Conservation (phyloP, 2,329 filamentous ascomycete species). For the Monosporascus sp. region DNA sequence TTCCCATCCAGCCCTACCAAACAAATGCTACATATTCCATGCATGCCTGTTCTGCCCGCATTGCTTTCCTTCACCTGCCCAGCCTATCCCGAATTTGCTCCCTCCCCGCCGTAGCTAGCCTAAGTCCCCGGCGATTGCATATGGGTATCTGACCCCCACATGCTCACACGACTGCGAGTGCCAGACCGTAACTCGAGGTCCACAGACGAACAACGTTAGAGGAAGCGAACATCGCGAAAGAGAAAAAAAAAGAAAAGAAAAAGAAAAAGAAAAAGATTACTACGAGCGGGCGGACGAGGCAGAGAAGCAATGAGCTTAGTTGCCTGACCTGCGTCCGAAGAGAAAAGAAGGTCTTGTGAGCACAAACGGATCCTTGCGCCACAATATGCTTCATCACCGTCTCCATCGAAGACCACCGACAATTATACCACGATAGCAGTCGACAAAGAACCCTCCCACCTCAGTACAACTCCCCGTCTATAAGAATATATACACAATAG, state of each 20-base stretch:
- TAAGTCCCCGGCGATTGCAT: background rate
- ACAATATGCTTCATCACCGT: slow-evolving; percentile 21
- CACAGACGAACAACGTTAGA: too few relatives aligned
- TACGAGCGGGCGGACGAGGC: background rate
- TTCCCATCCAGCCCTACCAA: too few relatives aligned
- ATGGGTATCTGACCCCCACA: background rate
- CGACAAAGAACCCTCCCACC: background rate
- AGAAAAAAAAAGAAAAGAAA: background rate
- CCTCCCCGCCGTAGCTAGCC: background rate
- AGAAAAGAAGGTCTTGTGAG: slow-evolving; percentile 7
- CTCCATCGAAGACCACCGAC: slow-evolving; percentile 24
- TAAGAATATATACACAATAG: background rate
- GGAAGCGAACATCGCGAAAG: too few relatives aligned
- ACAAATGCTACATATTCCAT: too few relatives aligned
- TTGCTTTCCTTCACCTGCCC: background rate
- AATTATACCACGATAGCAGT: slow-evolving; percentile 17
- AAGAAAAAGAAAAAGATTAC: background rate
- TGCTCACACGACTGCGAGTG: background rate
- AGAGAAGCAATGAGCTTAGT: slow-evolving; percentile 13
- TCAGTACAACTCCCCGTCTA: background rate
- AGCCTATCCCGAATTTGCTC: background rate
- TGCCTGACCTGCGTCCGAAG: slow-evolving; percentile 4
- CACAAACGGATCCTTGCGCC: slow-evolving; percentile 6
- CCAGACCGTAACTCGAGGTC: background rate
- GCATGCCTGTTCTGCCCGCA: background rate